phyloP scores from a whole-genome alignment of 1,284 basidiomycete genomes.

The Puccinia novopanici region DNA sequence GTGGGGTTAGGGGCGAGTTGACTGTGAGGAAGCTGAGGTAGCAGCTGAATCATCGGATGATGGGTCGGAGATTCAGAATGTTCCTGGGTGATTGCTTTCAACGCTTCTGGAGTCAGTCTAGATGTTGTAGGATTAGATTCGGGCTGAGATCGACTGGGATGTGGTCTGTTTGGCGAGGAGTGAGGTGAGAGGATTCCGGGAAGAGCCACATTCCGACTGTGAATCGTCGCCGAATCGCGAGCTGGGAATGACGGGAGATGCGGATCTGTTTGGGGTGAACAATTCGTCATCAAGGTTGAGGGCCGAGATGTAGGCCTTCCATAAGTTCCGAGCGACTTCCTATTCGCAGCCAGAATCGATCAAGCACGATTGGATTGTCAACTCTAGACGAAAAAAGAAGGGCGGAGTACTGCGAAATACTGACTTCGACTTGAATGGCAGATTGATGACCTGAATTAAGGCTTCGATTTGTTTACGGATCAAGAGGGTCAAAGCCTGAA shows the following conservation, averaged over 20 bases:
- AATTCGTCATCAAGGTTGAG: slow-evolving; percentile 3
- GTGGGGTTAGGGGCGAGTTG: neutral
- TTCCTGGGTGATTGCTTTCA: slow-evolving; percentile 38
- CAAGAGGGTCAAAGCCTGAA: slow-evolving; percentile 38
- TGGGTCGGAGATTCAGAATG: slow-evolving; percentile 9
- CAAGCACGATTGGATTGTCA: too few relatives aligned
- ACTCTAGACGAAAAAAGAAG: too few relatives aligned
- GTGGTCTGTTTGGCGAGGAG: too few relatives aligned
- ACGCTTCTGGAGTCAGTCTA: slow-evolving; percentile 32
- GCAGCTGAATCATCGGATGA: slow-evolving; percentile 8
- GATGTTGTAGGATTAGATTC: neutral
- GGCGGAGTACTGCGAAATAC: neutral
- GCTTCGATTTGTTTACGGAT: slow-evolving; percentile 46
- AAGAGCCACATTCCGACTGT: neutral
- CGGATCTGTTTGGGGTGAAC: neutral
- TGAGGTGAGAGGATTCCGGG: neutral
- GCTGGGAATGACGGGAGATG: neutral
- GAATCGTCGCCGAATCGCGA: slow-evolving; percentile 4
- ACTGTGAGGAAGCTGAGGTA: neutral
- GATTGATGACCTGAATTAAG: slow-evolving; percentile 7
- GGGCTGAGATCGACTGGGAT: neutral
- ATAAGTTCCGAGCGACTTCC: slow-evolving; percentile 21
- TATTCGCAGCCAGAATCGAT: neutral
- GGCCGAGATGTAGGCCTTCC: slow-evolving; percentile 27
- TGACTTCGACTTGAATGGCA: slow-evolving; percentile 33